These are phyloP conservation scores for Coemansia sp. DNA, from an alignment of 192 early-diverging fungal species.

Conservation along the genomic window DNA sequence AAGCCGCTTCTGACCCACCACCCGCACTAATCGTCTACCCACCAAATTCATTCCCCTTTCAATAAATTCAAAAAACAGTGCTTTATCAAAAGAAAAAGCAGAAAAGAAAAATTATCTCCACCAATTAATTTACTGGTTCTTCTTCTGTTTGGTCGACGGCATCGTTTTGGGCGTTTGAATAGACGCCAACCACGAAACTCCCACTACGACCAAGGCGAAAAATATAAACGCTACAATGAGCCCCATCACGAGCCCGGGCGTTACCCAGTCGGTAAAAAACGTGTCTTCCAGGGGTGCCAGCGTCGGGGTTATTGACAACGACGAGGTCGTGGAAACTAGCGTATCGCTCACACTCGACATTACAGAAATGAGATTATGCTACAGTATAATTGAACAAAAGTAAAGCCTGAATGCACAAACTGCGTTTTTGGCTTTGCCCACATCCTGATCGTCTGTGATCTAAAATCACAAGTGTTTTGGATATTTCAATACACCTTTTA, in stretches of 20 bases:
- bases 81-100: neutral
- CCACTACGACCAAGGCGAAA: constrained; percentile 37
- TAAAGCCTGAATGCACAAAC: too few relatives aligned
- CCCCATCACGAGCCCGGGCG: constrained; percentile 48
- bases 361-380: neutral
- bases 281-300: constrained; percentile 43
- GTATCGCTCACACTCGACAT: neutral
- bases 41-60: constrained; percentile 2
- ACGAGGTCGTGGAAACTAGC: constrained; percentile 4
- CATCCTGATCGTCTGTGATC: too few relatives aligned
- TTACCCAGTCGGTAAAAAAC: constrained; percentile 54
- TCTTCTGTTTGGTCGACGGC: constrained; percentile 51
- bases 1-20: neutral
- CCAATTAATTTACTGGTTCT: constrained; percentile 22
- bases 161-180: constrained; percentile 51
- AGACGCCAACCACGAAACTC: constrained; percentile 49
- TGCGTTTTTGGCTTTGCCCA: too few relatives aligned
- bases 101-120: constrained; percentile 3
- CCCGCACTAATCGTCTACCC: neutral
- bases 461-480: too few relatives aligned
- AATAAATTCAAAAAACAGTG: neutral
- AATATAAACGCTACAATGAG: constrained; percentile 37
- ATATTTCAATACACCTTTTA: too few relatives aligned
- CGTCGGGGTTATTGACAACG: constrained; percentile 12
- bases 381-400: too few relatives aligned